Conservation (phyloP, 306 rosid genomes). For the Lotus japonicus region DNA sequence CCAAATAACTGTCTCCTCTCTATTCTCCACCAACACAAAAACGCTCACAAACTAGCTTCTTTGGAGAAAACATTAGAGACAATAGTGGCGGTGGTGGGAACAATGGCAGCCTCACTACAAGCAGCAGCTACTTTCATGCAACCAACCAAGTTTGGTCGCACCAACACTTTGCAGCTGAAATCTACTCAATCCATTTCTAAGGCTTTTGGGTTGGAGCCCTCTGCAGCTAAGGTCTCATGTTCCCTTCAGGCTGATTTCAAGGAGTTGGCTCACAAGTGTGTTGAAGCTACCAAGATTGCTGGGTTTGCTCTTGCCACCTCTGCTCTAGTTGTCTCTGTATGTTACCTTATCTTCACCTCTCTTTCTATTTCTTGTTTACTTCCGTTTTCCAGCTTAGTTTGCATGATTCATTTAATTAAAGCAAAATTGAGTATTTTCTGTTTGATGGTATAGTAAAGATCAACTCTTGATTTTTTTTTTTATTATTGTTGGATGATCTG, state of each 20-base stretch:
- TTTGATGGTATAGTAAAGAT: background rate
- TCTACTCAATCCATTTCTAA: conserved; percentile 45
- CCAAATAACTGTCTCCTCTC: conserved; percentile 26
- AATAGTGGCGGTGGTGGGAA: background rate
- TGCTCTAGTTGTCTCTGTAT: conserved; percentile 93
- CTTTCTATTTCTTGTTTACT: background rate
- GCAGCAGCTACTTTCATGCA: conserved; percentile 91
- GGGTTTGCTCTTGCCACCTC: conserved; percentile 98
- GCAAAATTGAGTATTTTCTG: background rate
- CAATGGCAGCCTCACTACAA: conserved; percentile 98
- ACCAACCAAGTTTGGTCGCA: conserved; percentile 56
- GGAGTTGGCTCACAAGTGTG: conserved; percentile 62
- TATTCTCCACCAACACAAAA: conserved; percentile 25
- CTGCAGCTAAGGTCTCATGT: conserved; percentile 21
- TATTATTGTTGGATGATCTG: background rate
- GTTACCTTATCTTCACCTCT: conserved; percentile 2
- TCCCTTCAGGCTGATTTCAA: conserved; percentile 41
- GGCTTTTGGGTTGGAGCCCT: conserved; percentile 32
- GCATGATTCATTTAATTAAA: background rate
- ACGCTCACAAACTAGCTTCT: conserved; percentile 11
- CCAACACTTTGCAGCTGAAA: conserved; percentile 43
- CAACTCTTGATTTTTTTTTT: background rate
- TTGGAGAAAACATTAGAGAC: background rate
- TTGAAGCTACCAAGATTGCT: conserved; percentile 80
- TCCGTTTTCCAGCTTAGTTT: background rate